Base-by-base conservation (phyloP, 2,329 filamentous ascomycete genomes). In the Pyrenochaeta sp. region DNA sequence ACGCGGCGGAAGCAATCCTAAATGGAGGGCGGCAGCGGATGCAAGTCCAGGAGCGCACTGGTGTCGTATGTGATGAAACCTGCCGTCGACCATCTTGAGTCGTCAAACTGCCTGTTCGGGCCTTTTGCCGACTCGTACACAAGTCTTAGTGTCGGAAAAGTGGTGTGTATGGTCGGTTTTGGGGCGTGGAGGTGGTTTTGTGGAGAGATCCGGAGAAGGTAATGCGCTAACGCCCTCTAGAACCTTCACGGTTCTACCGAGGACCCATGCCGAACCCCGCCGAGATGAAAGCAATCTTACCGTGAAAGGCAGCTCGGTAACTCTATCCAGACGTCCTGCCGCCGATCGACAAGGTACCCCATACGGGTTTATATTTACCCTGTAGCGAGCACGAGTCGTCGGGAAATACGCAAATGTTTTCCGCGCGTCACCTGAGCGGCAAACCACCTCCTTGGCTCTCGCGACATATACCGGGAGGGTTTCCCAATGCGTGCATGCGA, bases 201-300 rank as follows among this genome's bases (percentile, higher is more conserved):
- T 55, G 57, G 57, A 53, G 57, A 46, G 41, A 42, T 47, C 48
- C 47, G 48, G 51, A 47, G 48, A 46, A 51, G 39, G 27, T 48
- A n/a, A 47, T 40, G 53, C 45, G 49, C n/a, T 27, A 31, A 37
- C 9, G 23, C 6, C 13, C 14, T 10, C 13, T 14, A 13, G 27
- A 27, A n/a, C 24, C 24, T n/a, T 27, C 5, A 15, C 11, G 27
- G 28, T 35, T 29, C 9, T 11, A 29, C 19, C 19, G 31, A 13
- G 13, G 17, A 21, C 7, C 22, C 17, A 2, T 27, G 41, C 34
- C 34, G 41, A 31, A 26, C 32, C 39, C 30, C 10, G 11, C 50
- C 47, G 41, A 40, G 23, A 30, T 39, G 24, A n/a, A n/a, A n/a
- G n/a, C n/a, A 41, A 28, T 18, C 11, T 31, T 18, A 31, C 29